phyloP scores from a whole-genome alignment of 2,329 filamentous ascomycete genomes.

The Aspergillus flavus region DNA sequence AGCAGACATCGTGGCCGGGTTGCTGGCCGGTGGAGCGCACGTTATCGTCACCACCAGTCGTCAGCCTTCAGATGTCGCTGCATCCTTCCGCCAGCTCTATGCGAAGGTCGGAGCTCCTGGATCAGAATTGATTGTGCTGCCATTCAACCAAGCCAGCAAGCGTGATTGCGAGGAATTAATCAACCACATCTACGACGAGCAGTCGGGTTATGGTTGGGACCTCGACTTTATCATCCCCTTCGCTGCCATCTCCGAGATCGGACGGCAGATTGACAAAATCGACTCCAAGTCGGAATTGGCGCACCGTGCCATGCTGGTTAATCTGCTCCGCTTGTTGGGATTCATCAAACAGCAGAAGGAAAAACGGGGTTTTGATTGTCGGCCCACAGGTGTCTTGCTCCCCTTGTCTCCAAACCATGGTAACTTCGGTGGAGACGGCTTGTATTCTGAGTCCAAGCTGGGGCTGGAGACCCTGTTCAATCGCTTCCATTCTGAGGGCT shows the following conservation, averaged over 20 bases:
- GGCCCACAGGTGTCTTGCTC: conserved; percentile 93
- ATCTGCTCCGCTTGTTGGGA: conserved; percentile 87
- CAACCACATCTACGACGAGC: conserved; percentile 94
- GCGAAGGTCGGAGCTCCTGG: conserved; percentile 88
- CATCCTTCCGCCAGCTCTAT: conserved; percentile 98
- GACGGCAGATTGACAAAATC: conserved; percentile 84
- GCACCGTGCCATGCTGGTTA: conserved; percentile 98
- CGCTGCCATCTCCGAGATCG: conserved; percentile 95
- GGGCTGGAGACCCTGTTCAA: conserved; percentile 97
- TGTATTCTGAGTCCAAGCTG: conserved; percentile 98
- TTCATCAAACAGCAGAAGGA: conserved; percentile 89
- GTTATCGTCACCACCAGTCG: conserved; percentile 93
- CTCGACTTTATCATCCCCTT: conserved; percentile 95
- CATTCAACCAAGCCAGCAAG: conserved; percentile 98
- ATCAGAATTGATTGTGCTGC: conserved; percentile 95
- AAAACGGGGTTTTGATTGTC: conserved; percentile 84
- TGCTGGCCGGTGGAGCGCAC: conserved; percentile 95
- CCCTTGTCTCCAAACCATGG: conserved; percentile 97
- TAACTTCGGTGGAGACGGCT: conserved; percentile 95
- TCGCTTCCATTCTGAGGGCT: conserved; percentile 96
- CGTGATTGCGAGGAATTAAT: conserved; percentile 94
- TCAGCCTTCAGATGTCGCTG: conserved; percentile 89
- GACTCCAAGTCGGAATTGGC: conserved; percentile 98
- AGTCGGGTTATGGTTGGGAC: conserved; percentile 71
- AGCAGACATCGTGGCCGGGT: conserved; percentile 90